These are phyloP conservation scores for Ogataea dorogensis DNA, from an alignment of 805 yeast genomes.

Conservation along the genomic window DNA sequence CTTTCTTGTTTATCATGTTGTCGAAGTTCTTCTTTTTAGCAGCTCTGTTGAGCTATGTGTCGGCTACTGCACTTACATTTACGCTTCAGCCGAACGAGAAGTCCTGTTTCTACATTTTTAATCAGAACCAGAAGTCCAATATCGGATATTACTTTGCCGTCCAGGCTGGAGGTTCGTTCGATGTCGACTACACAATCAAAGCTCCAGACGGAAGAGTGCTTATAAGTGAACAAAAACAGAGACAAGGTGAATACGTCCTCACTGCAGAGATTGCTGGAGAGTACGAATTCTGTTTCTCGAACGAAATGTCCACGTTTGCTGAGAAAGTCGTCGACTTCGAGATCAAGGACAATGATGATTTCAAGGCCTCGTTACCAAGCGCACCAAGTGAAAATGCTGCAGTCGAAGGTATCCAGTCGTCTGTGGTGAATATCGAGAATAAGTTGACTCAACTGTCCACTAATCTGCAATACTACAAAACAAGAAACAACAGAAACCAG, in stretches of 20 bases:
- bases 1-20: slow-evolving; percentile 7
- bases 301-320: slow-evolving; percentile 76
- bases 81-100: slow-evolving; percentile 71
- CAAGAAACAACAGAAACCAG: slow-evolving; percentile 90
- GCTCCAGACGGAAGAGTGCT: slow-evolving; percentile 57
- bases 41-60: slow-evolving; percentile 18
- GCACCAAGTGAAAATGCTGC: slow-evolving; percentile 54
- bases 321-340: slow-evolving; percentile 86
- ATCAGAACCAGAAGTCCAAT: slow-evolving; percentile 55
- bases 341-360: slow-evolving; percentile 53
- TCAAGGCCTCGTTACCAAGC: slow-evolving; percentile 62
- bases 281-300: slow-evolving; percentile 82
- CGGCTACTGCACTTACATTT: slow-evolving; percentile 65
- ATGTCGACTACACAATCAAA: slow-evolving; percentile 65
- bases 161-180: slow-evolving; percentile 76
- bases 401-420: slow-evolving; percentile 52
- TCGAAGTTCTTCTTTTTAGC: slow-evolving; percentile 3
- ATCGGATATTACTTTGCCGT: slow-evolving; percentile 83
- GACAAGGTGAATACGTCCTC: slow-evolving; percentile 80
- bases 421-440: slow-evolving; percentile 56
- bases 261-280: slow-evolving; percentile 69
- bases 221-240: slow-evolving; percentile 55
- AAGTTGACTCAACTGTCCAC: slow-evolving; percentile 57
- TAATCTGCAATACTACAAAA: slow-evolving; percentile 76
- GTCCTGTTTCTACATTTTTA: slow-evolving; percentile 69